A percentile compares a stretch with the other conserved stretches of the same genome.
These are phyloP conservation scores for Lunasporangiospora selenospora DNA, from an alignment of 192 early-diverging fungal genomes.

Conservation along the genomic window DNA sequence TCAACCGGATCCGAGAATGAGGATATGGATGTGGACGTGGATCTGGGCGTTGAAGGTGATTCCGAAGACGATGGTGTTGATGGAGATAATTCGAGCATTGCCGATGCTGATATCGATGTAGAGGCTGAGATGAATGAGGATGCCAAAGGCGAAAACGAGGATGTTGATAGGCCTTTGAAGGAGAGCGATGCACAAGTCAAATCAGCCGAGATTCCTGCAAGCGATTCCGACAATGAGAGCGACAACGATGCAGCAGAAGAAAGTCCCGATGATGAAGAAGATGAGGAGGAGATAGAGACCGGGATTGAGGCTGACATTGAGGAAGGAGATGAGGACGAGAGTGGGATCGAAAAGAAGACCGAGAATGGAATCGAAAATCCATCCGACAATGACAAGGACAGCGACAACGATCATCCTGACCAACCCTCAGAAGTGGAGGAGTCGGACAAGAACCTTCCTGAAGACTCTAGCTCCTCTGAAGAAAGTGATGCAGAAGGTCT, in stretches of 20 bases:
- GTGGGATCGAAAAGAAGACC: not conserved
- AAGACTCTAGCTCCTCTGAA: not conserved
- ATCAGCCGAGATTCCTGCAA: not conserved
- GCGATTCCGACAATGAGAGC: constrained; percentile 3
- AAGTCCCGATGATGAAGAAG: constrained; percentile 2
- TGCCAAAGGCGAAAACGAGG: too few relatives aligned
- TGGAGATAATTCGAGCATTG: not conserved
- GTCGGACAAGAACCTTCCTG: not conserved
- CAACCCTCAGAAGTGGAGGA: not conserved
- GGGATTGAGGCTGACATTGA: not conserved
- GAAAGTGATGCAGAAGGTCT: too few relatives aligned
- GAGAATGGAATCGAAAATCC: too few relatives aligned
- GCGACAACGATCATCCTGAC: too few relatives aligned
- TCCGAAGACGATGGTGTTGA: not conserved
- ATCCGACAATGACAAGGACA: too few relatives aligned
- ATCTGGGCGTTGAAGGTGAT: not conserved
- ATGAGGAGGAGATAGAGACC: constrained; percentile 2
- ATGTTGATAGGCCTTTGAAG: too few relatives aligned
- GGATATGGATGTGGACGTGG: not conserved
- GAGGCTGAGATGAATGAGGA: not conserved
- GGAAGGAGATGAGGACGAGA: not conserved
- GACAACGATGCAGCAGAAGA: constrained; percentile 5
- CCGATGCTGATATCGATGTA: constrained; percentile 20
- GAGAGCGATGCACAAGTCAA: not conserved
- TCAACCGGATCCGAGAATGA: not conserved